Evolutionary conservation across 371 early-diverging fungal species (phyloP).

Genomic region (Apophysomyces variabilis): DNA sequence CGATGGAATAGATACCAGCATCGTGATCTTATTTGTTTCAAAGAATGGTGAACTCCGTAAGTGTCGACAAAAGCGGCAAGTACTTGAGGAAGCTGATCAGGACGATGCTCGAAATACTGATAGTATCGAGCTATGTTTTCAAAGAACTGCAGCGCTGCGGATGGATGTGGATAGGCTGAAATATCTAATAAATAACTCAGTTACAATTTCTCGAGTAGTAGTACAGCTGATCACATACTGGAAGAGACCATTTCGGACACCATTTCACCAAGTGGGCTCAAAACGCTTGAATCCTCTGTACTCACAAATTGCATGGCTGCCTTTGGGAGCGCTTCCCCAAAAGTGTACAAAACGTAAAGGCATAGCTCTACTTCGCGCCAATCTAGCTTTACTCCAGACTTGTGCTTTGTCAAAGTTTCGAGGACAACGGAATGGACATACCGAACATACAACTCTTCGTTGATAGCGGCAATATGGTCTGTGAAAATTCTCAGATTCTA

Average conservation of each 20-base stretch:
- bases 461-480: constrained; percentile 74
- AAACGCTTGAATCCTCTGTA: constrained; percentile 38
- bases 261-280: constrained; percentile 75
- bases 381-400: constrained; percentile 52
- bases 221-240: constrained; percentile 23
- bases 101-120: constrained; percentile 74
- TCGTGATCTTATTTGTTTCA: constrained; percentile 73
- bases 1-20: constrained; percentile 91
- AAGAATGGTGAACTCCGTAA: constrained; percentile 81
- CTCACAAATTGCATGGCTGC: constrained; percentile 65
- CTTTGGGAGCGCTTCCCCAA: constrained; percentile 70
- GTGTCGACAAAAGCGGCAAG: constrained; percentile 79
- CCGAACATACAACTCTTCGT: constrained; percentile 60
- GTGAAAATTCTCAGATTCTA: constrained; percentile 74
- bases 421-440: constrained; percentile 66
- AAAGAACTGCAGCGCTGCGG: constrained; percentile 76
- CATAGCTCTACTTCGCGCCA: constrained; percentile 89
- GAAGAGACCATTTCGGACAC: constrained; percentile 71
- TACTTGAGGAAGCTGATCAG: constrained; percentile 72
- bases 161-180: constrained; percentile 81
- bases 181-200: constrained; percentile 50
- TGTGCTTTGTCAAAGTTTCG: constrained; percentile 58
- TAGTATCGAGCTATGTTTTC: constrained; percentile 79
- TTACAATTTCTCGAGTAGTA: background rate
- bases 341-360: constrained; percentile 77